Conservation (phyloP, 2,329 filamentous ascomycete genomes). For the Chaetomium sp. region DNA sequence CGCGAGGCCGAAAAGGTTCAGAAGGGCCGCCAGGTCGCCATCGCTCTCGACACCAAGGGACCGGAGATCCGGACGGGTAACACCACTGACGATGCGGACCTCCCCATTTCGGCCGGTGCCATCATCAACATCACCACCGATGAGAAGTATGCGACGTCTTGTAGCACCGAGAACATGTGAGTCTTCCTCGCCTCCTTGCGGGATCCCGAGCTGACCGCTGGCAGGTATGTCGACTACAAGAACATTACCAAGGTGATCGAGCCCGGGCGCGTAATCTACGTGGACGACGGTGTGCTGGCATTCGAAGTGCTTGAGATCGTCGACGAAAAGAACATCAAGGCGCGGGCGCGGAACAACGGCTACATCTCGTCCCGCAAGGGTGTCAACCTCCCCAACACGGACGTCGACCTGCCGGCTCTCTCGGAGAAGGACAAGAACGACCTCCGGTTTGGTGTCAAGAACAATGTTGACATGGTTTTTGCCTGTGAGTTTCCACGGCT, state of each 20-base stretch:
- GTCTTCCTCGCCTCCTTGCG: constrained; percentile 38
- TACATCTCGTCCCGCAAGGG: constrained; percentile 99
- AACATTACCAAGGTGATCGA: constrained; percentile 99
- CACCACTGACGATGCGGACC: constrained; percentile 75
- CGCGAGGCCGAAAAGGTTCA: constrained; percentile 79
- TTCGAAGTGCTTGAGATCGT: constrained; percentile 89
- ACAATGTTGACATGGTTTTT: constrained; percentile 98
- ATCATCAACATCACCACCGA: constrained; percentile 97
- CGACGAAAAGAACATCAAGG: constrained; percentile 86
- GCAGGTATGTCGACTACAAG: constrained; percentile 96
- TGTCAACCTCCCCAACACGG: constrained; percentile 97
- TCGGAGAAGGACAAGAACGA: constrained; percentile 98
- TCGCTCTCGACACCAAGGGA: constrained; percentile 79
- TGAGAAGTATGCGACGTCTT: constrained; percentile 81
- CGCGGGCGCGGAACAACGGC: constrained; percentile 91
- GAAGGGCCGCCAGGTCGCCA: constrained; percentile 84
- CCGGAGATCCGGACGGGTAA: constrained; percentile 65
- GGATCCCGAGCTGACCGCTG: constrained; percentile 19
- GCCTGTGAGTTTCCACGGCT: constrained; percentile 54
- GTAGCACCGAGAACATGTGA: constrained; percentile 92
- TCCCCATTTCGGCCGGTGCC: constrained; percentile 79
- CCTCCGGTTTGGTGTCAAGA: constrained; percentile 94
- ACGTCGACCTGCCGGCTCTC: constrained; percentile 94
- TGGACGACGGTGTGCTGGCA: constrained; percentile 96
- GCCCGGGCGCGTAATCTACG: constrained; percentile 90